Percentiles rank a stretch among this genome's conserved stretches.
These are phyloP conservation scores for Kregervanrija delftensis DNA, from an alignment of 805 yeast species.

Conservation along the genomic window DNA sequence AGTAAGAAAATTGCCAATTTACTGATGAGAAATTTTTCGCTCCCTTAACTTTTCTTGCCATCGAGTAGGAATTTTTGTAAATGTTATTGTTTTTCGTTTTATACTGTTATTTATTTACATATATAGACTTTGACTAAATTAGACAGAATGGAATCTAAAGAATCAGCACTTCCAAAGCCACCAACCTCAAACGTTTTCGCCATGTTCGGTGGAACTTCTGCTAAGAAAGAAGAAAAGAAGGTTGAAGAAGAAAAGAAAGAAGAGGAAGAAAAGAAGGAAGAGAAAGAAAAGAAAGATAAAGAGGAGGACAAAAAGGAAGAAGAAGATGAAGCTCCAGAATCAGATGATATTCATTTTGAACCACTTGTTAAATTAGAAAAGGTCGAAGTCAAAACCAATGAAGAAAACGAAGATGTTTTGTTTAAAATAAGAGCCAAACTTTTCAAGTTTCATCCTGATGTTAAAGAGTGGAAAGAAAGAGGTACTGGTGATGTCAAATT, in stretches of 20 bases:
- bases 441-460: slow-evolving; percentile 75
- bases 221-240: slow-evolving; percentile 43
- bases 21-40: too few species aligned
- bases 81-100: too few species aligned
- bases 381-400: slow-evolving; percentile 94
- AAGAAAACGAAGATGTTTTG: slow-evolving; percentile 78
- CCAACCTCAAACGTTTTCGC: slow-evolving; percentile 83
- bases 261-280: slow-evolving; percentile 31
- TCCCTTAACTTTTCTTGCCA: too few species aligned
- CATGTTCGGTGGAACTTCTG: slow-evolving; percentile 91
- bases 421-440: slow-evolving; percentile 91
- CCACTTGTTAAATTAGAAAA: slow-evolving; percentile 92
- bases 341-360: slow-evolving; percentile 88
- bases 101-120: too few species aligned
- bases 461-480: slow-evolving; percentile 98
- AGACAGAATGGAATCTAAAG: background rate
- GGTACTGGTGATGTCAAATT: slow-evolving; percentile 98
- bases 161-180: slow-evolving; percentile 35
- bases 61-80: too few species aligned
- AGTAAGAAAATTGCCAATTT: too few species aligned
- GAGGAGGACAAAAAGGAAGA: slow-evolving; percentile 29
- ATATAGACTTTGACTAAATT: too few species aligned
- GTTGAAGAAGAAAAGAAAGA: slow-evolving; percentile 23
- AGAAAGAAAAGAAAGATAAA: slow-evolving; percentile 30
- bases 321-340: slow-evolving; percentile 59